Conservation (phyloP, 805 yeast genomes). For the Candida xiaguanensis region DNA sequence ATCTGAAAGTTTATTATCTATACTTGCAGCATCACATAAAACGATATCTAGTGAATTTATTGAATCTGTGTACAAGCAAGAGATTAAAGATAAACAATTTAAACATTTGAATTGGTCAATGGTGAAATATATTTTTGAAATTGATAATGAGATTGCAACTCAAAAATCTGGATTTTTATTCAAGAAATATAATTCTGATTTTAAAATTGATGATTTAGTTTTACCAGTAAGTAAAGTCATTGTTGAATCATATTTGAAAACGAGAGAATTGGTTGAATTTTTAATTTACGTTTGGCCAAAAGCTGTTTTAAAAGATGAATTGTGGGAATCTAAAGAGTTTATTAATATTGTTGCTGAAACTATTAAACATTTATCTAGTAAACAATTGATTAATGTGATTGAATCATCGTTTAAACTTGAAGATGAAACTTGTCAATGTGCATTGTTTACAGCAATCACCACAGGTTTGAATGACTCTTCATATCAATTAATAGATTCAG, state of each 20-base stretch:
- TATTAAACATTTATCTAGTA: slow-evolving; percentile 43
- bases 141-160: slow-evolving; percentile 60
- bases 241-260: slow-evolving; percentile 47
- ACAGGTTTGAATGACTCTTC: slow-evolving; percentile 40
- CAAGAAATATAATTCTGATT: slow-evolving; percentile 3
- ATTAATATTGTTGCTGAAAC: slow-evolving; percentile 35
- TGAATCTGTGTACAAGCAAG: slow-evolving; percentile 29
- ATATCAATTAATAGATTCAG: slow-evolving; percentile 15
- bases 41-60: slow-evolving; percentile 53
- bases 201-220: slow-evolving; percentile 4
- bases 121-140: slow-evolving; percentile 43
- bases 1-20: slow-evolving; percentile 41
- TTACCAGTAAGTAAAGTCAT: slow-evolving; percentile 25
- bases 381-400: slow-evolving; percentile 28
- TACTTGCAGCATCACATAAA: slow-evolving; percentile 49
- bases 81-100: slow-evolving; percentile 18
- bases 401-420: slow-evolving; percentile 3
- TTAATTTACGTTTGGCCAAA: slow-evolving; percentile 41
- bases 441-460: slow-evolving; percentile 20
- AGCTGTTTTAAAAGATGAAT: slow-evolving; percentile 15
- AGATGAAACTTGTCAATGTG: slow-evolving; percentile 7
- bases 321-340: slow-evolving; percentile 28
- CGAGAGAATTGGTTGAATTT: slow-evolving; percentile 55
- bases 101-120: slow-evolving; percentile 40
- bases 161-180: slow-evolving; percentile 25